phyloP scores from a whole-genome alignment of 805 yeast genomes.

The Saccharomyces kudriavzevii region DNA sequence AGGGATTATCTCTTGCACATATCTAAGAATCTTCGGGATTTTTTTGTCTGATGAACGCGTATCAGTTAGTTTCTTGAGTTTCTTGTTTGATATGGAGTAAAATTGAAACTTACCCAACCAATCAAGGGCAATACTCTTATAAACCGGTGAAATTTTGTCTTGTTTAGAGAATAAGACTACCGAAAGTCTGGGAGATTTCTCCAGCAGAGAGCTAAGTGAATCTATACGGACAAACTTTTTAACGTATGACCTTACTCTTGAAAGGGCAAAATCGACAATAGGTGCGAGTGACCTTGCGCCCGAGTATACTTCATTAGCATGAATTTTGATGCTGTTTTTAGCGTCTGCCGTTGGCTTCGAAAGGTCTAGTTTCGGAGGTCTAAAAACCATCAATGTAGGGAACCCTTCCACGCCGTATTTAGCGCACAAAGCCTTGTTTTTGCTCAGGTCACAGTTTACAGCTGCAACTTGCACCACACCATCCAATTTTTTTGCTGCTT shows the following conservation, averaged over 20 bases:
- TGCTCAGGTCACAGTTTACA: slow-evolving; percentile 72
- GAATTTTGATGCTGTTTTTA: slow-evolving; percentile 20
- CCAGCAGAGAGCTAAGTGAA: slow-evolving; percentile 25
- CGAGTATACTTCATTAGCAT: slow-evolving; percentile 48
- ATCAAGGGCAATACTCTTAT: slow-evolving; percentile 64
- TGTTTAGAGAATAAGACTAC: slow-evolving; percentile 48
- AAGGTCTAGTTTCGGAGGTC: slow-evolving; percentile 60
- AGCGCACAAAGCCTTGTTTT: slow-evolving; percentile 63
- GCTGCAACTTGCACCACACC: slow-evolving; percentile 63
- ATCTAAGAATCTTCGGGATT: slow-evolving; percentile 18
- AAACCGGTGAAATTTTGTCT: slow-evolving; percentile 43
- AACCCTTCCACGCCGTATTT: slow-evolving; percentile 61
- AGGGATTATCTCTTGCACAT: slow-evolving; percentile 10
- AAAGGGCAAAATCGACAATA: slow-evolving; percentile 45
- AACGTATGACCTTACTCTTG: slow-evolving; percentile 60
- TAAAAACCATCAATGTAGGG: slow-evolving; percentile 75
- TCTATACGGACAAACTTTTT: slow-evolving; percentile 37
- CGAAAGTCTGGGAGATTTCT: slow-evolving; percentile 27
- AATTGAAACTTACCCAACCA: slow-evolving; percentile 43
- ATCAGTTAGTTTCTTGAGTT: slow-evolving; percentile 15
- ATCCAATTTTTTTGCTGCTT: slow-evolving; percentile 53
- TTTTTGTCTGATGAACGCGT: slow-evolving; percentile 1
- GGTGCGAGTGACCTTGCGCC: slow-evolving; percentile 55
- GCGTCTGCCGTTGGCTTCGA: slow-evolving; percentile 15
- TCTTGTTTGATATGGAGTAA: slow-evolving; percentile 35